Conservation (phyloP, 179 eudicot genomes). For the Sideroxylon spinosum region DNA sequence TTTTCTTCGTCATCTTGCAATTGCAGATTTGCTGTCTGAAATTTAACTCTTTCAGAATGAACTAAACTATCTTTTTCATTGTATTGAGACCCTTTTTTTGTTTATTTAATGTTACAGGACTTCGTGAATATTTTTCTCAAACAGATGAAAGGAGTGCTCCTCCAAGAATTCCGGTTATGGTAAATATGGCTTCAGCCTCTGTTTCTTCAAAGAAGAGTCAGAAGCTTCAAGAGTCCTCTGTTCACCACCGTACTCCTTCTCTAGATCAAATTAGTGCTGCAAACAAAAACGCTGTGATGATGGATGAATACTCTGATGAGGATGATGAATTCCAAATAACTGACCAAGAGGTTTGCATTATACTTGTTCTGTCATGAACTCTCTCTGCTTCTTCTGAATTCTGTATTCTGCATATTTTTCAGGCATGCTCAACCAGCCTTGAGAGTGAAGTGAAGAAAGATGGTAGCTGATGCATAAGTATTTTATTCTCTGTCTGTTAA, state of each 20-base stretch:
- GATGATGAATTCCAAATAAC: slow-evolving; percentile 84
- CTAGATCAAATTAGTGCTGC: slow-evolving; percentile 58
- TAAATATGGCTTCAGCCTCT: slow-evolving; percentile 84
- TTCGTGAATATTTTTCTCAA: slow-evolving; percentile 91
- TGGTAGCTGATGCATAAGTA: slow-evolving; percentile 34
- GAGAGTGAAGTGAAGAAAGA: slow-evolving; percentile 59
- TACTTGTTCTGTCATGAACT: slow-evolving; percentile 11
- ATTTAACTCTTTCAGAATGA: slow-evolving; percentile 8
- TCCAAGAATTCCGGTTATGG: slow-evolving; percentile 96
- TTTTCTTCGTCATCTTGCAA: background rate
- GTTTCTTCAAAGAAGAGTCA: slow-evolving; percentile 58
- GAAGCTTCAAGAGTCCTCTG: slow-evolving; percentile 44
- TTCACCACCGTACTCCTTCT: slow-evolving; percentile 40
- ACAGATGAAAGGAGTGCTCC: slow-evolving; percentile 77
- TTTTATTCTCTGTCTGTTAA: slow-evolving; percentile 8
- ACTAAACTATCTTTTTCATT: background rate
- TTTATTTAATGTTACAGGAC: slow-evolving; percentile 44
- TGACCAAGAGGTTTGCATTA: slow-evolving; percentile 66
- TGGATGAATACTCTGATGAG: slow-evolving; percentile 96
- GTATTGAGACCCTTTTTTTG: background rate
- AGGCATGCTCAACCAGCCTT: slow-evolving; percentile 48
- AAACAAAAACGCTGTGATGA: slow-evolving; percentile 57
- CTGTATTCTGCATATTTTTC: slow-evolving; percentile 24
- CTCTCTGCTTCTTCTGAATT: slow-evolving; percentile 7
- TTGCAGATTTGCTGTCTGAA: background rate